Evolutionary conservation across 2,329 filamentous ascomycete species (phyloP).

Genomic region (Colletotrichum trifolii): DNA sequence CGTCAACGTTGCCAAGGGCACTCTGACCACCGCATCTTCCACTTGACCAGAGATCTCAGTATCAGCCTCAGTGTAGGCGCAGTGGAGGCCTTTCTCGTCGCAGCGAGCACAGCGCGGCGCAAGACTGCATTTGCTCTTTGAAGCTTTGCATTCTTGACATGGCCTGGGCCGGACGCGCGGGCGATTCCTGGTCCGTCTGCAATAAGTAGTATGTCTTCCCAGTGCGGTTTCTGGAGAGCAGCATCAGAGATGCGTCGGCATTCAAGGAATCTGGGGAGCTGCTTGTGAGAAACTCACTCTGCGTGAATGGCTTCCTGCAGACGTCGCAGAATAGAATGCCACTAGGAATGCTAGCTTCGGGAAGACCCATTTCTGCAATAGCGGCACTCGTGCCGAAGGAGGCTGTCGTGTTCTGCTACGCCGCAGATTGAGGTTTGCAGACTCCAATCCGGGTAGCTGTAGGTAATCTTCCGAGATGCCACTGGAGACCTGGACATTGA

Average conservation of each 20-base stretch:
- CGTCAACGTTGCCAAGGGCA: too few relatives aligned
- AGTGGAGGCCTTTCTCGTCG: conserved; percentile 22
- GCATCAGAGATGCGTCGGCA: too few relatives aligned
- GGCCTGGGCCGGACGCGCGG: conserved; percentile 24
- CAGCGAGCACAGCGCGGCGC: conserved; percentile 25
- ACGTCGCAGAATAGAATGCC: conserved; percentile 19
- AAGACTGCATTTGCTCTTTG: conserved; percentile 32
- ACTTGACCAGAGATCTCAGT: too few relatives aligned
- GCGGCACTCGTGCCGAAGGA: too few relatives aligned
- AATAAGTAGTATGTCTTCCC: conserved; percentile 26
- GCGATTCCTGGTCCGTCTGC: conserved; percentile 10
- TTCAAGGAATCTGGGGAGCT: background rate
- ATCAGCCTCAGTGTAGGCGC: conserved; percentile 5
- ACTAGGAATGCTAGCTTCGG: background rate
- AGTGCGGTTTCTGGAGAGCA: conserved; percentile 8
- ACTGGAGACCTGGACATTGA: too few relatives aligned
- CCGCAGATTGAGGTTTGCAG: too few relatives aligned
- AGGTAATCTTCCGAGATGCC: too few relatives aligned
- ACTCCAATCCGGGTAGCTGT: too few relatives aligned
- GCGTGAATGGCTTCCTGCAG: conserved; percentile 29
- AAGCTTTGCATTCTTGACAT: conserved; percentile 27
- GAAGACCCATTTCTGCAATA: too few relatives aligned
- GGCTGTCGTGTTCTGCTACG: too few relatives aligned
- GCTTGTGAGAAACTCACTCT: conserved; percentile 1
- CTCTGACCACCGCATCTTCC: too few relatives aligned